Base-by-base conservation (phyloP, 768 basidiomycete species). In the Leccinum arenicola region DNA sequence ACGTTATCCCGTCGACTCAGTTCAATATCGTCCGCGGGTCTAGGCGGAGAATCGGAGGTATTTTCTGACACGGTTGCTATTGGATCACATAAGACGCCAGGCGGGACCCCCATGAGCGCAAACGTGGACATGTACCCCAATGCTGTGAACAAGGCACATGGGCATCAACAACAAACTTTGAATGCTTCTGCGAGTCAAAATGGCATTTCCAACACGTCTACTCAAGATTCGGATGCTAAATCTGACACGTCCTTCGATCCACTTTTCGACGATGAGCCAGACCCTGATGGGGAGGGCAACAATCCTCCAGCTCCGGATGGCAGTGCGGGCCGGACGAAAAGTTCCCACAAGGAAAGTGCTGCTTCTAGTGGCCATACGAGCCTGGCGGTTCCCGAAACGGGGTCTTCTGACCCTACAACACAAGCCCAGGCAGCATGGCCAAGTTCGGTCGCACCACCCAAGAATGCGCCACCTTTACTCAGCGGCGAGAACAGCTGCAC, bases 211-310 rank as follows among this genome's bases (percentile, higher is more conserved):
- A 73, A 64, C 48, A 47, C 50, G 36, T 50, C 62, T 50, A 65
- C 50, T 45, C 74, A 73, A 63, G 78, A 82, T 36, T 76, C 80
- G 1, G 91, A 93, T 67, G 76, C 84, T 17, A 88, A 84, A 68
- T 92, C 93, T 4, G 89, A 93, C 58, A 82, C 82, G 6, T 92
- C 91, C 0, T 92, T 84, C 68, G 93, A 95, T 67, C 91, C 95
- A 29, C 77, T 98, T 19, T 98, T 97, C 69, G 94, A 94, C 67
- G 92, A 91, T 57, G 93, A 90, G 66, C 84, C 83, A 11, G 88
- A 88, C 54, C 82, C 78, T 2, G 83, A 82, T 53, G 83, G 77
- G n/a, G 78, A 80, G 58, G 71, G 70, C 11, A 73, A 75, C 52
- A 56, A 55, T 29, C 59, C 55, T 23, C 43, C 62, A 47, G 58